These are phyloP conservation scores for Dryadomyces quercivorus DNA, from an alignment of 2,329 filamentous ascomycete species.

Conservation along the genomic window DNA sequence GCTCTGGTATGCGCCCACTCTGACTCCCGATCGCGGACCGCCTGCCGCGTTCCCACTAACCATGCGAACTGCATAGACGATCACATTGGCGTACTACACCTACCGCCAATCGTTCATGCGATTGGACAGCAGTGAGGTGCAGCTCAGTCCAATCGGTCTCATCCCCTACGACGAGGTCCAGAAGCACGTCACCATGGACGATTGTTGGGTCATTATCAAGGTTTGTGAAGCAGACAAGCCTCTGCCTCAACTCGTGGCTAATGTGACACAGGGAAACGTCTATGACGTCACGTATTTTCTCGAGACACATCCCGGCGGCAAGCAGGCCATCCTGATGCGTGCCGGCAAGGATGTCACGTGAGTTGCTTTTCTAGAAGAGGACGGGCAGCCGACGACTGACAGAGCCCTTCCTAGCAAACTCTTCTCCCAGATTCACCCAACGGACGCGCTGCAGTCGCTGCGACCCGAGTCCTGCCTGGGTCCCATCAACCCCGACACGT, in stretches of 20 bases:
- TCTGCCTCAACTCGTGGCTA: no score
- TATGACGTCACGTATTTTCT: constrained; percentile 79
- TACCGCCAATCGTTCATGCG: neutral
- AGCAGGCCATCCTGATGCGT: constrained; percentile 5
- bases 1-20: neutral
- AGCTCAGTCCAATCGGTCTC: neutral
- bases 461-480: constrained; percentile 1
- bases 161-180: constrained; percentile 5
- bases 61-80: neutral
- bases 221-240: neutral
- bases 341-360: constrained; percentile 6
- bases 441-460: constrained; percentile 1
- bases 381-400: neutral
- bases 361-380: neutral
- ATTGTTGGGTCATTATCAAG: constrained; percentile 8
- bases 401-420: neutral
- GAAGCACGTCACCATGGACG: constrained; percentile 1
- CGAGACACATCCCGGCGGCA: constrained; percentile 69
- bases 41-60: neutral
- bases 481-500: neutral
- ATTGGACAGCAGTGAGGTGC: neutral
- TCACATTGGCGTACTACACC: neutral
- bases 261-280: constrained; percentile 27
- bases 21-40: neutral
- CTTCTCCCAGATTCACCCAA: constrained; percentile 4